Base-by-base conservation (phyloP, 169 alveolate genomes). In the Eimeria zaria region DNA sequence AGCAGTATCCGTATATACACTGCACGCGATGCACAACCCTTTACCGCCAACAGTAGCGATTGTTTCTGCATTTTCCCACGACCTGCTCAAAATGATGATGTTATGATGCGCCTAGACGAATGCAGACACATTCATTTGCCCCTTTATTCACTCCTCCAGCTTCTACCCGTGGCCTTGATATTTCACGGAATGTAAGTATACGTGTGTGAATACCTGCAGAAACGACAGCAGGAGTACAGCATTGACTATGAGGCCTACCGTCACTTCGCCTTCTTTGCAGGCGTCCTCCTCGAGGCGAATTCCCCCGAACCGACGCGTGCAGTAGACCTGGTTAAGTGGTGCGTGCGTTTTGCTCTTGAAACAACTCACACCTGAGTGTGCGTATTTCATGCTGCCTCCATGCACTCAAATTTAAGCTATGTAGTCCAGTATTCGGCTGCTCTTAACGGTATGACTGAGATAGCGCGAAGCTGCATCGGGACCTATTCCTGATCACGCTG, bases 211-310 rank as follows among this genome's bases (percentile, higher is more conserved):
- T 44, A 80, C 44, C 22, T 36, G 80, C 92, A 84, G 92, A 84
- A 84, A 60, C 74, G 78, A 30, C 92, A 84, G 55, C 92, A 84
- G 80, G 92, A 84, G 39, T 84, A 84, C 80, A 55, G 92, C 92
- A 84, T 84, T n/a, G 92, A 53, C 78, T 84, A 84, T 58, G 92
- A 84, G 76, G 92, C 92, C 53, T 84, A 84, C 55, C 92, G 78
- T 24, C 92, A 84, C 92, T 84, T 84, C 46, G 92, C 92, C 78
- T 84, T 84, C 46, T 84, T 84, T 22, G 92, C 92, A 3, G 92
- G 92, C 33, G 80, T 84, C 18, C 24, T 84, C 62, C 39, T 84
- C 80, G 62, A 60, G 55, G 74, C 80, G 5, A 84, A 84, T 22
- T 78, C 92, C 36, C 92, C 92, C 30, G 60, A 6, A 20, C 92